A percentile compares a stretch with the other conserved stretches of the same genome.
phyloP scores from a whole-genome alignment of 176 grass and related monocot genomes.

The Avena eriantha region DNA sequence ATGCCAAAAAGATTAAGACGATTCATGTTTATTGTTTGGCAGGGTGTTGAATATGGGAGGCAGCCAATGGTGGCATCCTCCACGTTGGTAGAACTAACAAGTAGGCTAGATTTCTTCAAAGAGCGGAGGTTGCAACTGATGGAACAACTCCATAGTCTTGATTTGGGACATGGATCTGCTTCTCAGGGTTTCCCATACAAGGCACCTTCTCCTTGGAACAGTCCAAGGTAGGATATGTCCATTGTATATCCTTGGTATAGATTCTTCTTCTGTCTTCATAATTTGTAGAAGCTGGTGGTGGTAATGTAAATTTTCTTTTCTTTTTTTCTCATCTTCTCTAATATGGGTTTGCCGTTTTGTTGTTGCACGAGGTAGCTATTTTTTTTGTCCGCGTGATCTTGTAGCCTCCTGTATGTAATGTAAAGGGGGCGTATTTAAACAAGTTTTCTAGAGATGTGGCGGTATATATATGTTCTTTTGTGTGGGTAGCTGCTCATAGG shows the following conservation, averaged over 20 bases:
- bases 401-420: slow-evolving; percentile 37
- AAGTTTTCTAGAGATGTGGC: background rate
- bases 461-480: slow-evolving; percentile 34
- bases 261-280: background rate
- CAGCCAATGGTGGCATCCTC: slow-evolving; percentile 87
- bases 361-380: slow-evolving; percentile 28
- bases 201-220: slow-evolving; percentile 80
- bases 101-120: slow-evolving; percentile 99
- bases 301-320: slow-evolving; percentile 47
- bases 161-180: slow-evolving; percentile 77
- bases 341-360: slow-evolving; percentile 23
- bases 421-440: slow-evolving; percentile 30
- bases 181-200: slow-evolving; percentile 76
- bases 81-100: slow-evolving; percentile 91
- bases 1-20: slow-evolving; percentile 16
- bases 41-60: slow-evolving; percentile 73
- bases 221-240: slow-evolving; percentile 67
- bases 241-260: slow-evolving; percentile 58
- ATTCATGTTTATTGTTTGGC: slow-evolving; percentile 24
- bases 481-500: slow-evolving; percentile 13
- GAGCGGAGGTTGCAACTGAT: slow-evolving; percentile 94
- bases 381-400: slow-evolving; percentile 18
- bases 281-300: slow-evolving; percentile 34
- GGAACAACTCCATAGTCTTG: slow-evolving; percentile 97
- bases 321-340: slow-evolving; percentile 32